A percentile compares a stretch with the other conserved stretches of the same genome.
These are phyloP conservation scores for Globisporangium takayamanum DNA, from an alignment of 352 stramenopile species.

Conservation along the genomic window DNA sequence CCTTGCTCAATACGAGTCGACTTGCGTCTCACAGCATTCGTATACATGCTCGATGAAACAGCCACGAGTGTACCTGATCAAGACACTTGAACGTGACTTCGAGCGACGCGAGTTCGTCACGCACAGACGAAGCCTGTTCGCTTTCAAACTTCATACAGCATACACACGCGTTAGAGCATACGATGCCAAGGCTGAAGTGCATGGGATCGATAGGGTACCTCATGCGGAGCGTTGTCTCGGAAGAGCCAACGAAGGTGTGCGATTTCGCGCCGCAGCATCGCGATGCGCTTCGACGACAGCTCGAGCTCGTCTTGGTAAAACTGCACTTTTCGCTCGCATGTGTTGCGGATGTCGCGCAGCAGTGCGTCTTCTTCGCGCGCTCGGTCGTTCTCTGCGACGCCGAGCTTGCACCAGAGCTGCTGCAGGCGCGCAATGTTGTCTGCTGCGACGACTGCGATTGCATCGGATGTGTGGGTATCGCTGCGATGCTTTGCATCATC, in stretches of 20 bases:
- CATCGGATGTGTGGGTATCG: neutral
- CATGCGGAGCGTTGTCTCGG: constrained; percentile 23
- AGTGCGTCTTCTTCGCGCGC: constrained; percentile 19
- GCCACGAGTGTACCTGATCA: constrained; percentile 18
- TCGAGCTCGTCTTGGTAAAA: constrained; percentile 15
- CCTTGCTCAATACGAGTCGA: neutral
- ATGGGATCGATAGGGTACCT: neutral
- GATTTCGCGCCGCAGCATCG: constrained; percentile 27
- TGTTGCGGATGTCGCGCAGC: neutral
- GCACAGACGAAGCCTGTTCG: constrained; percentile 12
- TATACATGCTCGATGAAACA: neutral
- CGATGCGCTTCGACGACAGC: constrained; percentile 18
- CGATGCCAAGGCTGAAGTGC: neutral
- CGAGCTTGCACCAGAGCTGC: constrained; percentile 29
- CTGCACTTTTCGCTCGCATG: constrained; percentile 10
- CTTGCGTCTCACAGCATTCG: too few species aligned
- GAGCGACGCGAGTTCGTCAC: constrained; percentile 26
- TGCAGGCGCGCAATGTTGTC: constrained; percentile 17
- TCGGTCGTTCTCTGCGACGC: constrained; percentile 23
- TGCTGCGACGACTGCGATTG: neutral
- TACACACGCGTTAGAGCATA: neutral
- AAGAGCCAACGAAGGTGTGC: constrained; percentile 25
- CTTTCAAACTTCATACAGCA: constrained; percentile 7
- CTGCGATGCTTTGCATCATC: neutral
- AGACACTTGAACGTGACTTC: constrained; percentile 36